Evolutionary conservation across 805 yeast species (phyloP).

Genomic region (Starmerella sp.): DNA sequence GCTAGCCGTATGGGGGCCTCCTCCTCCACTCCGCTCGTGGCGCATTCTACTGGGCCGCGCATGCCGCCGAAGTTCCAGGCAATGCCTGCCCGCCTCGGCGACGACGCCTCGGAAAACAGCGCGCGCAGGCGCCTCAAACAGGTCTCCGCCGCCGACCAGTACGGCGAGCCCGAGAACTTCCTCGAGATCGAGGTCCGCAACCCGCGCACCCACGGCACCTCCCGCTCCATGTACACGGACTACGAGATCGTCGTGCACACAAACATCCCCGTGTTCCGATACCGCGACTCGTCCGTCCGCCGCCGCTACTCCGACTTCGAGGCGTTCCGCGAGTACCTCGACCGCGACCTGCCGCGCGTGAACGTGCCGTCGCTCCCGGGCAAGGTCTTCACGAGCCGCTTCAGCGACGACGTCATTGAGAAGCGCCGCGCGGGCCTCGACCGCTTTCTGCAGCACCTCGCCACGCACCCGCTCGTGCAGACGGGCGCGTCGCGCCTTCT

Average conservation of each 20-base stretch:
- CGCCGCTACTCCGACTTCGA: slow-evolving; percentile 88
- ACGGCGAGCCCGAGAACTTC: slow-evolving; percentile 91
- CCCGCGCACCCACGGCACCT: slow-evolving; percentile 61
- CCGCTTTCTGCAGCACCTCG: slow-evolving; percentile 62
- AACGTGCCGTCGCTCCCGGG: slow-evolving; percentile 84
- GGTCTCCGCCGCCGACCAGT: slow-evolving; percentile 47
- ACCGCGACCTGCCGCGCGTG: slow-evolving; percentile 66
- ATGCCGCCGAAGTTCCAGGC: slow-evolving; percentile 26
- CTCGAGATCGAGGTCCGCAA: slow-evolving; percentile 79
- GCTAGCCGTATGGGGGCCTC: too few species aligned
- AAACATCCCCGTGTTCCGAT: slow-evolving; percentile 76
- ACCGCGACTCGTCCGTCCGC: slow-evolving; percentile 54
- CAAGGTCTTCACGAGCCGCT: slow-evolving; percentile 66
- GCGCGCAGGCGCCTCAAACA: background rate
- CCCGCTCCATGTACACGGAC: slow-evolving; percentile 70
- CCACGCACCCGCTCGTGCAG: slow-evolving; percentile 88
- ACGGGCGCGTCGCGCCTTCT: slow-evolving; percentile 63
- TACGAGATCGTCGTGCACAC: slow-evolving; percentile 85
- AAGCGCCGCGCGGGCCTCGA: slow-evolving; percentile 75
- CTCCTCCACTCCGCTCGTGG: too few species aligned
- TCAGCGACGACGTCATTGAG: slow-evolving; percentile 73
- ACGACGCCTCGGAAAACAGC: background rate
- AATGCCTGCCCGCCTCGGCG: slow-evolving; percentile 24
- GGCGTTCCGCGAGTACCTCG: slow-evolving; percentile 58
- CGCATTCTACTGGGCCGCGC: too few species aligned